Evolutionary conservation across 1,284 basidiomycete species (phyloP), one percentile per base, ranked within the genome.

Genomic region (Coriolopsis trogii): DNA sequence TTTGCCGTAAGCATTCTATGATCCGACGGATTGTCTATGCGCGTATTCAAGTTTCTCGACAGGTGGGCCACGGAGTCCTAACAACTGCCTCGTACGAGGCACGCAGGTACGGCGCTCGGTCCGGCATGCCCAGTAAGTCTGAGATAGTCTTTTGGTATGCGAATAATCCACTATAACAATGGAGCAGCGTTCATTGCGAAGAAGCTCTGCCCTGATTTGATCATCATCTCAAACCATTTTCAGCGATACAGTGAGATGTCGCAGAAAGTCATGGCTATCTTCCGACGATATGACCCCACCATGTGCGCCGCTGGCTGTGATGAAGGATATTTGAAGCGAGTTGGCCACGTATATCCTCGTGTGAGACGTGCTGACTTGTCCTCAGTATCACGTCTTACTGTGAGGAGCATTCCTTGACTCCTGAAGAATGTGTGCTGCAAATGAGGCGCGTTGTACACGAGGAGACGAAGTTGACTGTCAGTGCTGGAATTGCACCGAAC

Each of bases 1-100:
- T 98, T 96, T 65, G 95, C 87, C 9, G 95, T 96, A 56, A 66
- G 87, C 9, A 18, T 6, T 8, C 8, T 18, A 6, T 31, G 15
- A 10, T 29, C 9, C 18, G n/a, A 18, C 15, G 10, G 8, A 9
- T 16, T 24, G 16, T 3, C 16, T 28, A 26, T n/a, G n/a, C n/a
- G n/a, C n/a, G n/a, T n/a, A n/a, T n/a, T 24, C 4, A 26, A 16
- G 15, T 7, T 12, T 12, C 3, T 16, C 5, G 38, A n/a, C 55
- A 90, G 88, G 87, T 91, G 24, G 88, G 87, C 20, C 70, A 75
- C 38, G 91, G 91, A 6, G 89, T 96, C 3, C 68, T 96, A 15
- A 85, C 81, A 3, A 97, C 94, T 0, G 93, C 94, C 18, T 93
- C 90, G 2, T 97, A 97, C 58, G 93, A 94, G 66, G 95, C 95